phyloP scores from a whole-genome alignment of 345 rosid genomes.

The Corchorus olitorius region DNA sequence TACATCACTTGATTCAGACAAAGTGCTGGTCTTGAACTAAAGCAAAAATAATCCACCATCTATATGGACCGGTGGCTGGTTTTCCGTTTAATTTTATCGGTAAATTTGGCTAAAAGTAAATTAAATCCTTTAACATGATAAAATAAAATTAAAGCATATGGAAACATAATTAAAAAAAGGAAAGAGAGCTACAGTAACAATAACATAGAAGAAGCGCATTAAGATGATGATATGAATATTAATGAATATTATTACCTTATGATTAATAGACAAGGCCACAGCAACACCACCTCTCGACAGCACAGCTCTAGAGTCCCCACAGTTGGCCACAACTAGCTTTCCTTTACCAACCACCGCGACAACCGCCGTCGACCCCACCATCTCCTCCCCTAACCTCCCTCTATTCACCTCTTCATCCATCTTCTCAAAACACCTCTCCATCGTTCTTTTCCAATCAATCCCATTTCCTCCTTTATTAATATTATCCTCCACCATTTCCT shows the following conservation, averaged over 20 bases:
- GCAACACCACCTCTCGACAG: constrained; percentile 32
- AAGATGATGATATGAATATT: too few relatives aligned
- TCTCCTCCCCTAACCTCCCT: constrained; percentile 23
- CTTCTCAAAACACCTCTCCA: constrained; percentile 48
- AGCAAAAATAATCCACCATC: not conserved
- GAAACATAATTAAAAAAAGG: not conserved
- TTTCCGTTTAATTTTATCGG: not conserved
- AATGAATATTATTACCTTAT: constrained; percentile 29
- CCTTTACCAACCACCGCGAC: constrained; percentile 41
- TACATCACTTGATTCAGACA: not conserved
- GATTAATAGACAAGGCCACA: constrained; percentile 38
- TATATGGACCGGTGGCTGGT: not conserved
- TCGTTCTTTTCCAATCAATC: constrained; percentile 53
- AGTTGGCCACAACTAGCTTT: constrained; percentile 38
- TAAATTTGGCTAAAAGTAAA: not conserved
- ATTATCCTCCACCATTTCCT: constrained; percentile 31
- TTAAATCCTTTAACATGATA: not conserved
- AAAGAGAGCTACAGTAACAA: not conserved
- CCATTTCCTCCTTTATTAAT: constrained; percentile 11
- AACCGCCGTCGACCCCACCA: constrained; percentile 46
- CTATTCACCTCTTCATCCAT: constrained; percentile 50
- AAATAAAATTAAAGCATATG: not conserved
- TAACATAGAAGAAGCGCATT: too few relatives aligned
- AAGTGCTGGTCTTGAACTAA: not conserved
- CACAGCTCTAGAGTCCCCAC: constrained; percentile 47